Evolutionary conservation across 352 stramenopile genomes (phyloP).

Genomic region (Discostella stelligera): DNA sequence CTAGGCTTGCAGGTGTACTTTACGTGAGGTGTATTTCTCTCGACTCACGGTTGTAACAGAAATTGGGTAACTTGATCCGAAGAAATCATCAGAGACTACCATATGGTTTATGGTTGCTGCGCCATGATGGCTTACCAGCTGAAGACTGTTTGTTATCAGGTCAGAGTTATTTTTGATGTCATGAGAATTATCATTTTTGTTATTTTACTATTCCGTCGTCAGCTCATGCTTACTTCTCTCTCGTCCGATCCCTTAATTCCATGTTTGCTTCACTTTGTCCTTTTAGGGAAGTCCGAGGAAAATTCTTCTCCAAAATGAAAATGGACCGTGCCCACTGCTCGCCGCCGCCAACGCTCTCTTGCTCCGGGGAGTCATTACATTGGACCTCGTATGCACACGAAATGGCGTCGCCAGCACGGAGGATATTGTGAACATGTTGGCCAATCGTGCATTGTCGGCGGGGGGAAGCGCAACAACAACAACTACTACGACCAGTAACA

Average conservation of each 20-base stretch:
- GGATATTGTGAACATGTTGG: conserved; percentile 90
- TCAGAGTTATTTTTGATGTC: not conserved
- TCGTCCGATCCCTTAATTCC: not conserved
- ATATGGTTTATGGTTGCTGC: too few species aligned
- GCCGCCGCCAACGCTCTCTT: conserved; percentile 95
- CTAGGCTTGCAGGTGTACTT: too few species aligned
- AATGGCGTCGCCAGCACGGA: conserved; percentile 86
- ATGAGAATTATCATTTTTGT: too few species aligned
- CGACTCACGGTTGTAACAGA: too few species aligned
- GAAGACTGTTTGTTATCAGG: conserved; percentile 52
- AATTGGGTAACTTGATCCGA: too few species aligned
- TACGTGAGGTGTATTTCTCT: too few species aligned
- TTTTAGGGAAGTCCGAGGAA: conserved; percentile 18
- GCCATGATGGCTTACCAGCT: conserved; percentile 44
- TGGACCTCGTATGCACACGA: conserved; percentile 78
- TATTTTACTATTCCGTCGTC: not conserved
- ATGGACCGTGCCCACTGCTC: conserved; percentile 96
- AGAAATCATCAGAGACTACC: too few species aligned
- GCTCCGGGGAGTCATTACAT: conserved; percentile 86
- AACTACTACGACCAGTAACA: not conserved
- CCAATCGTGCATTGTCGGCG: conserved; percentile 82
- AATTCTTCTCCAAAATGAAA: conserved; percentile 97
- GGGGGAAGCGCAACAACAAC: not conserved
- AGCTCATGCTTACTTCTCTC: conserved; percentile 3
- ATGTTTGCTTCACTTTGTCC: not conserved